phyloP scores from a whole-genome alignment of 2,329 filamentous ascomycete genomes.

The Penicillium olsonii region DNA sequence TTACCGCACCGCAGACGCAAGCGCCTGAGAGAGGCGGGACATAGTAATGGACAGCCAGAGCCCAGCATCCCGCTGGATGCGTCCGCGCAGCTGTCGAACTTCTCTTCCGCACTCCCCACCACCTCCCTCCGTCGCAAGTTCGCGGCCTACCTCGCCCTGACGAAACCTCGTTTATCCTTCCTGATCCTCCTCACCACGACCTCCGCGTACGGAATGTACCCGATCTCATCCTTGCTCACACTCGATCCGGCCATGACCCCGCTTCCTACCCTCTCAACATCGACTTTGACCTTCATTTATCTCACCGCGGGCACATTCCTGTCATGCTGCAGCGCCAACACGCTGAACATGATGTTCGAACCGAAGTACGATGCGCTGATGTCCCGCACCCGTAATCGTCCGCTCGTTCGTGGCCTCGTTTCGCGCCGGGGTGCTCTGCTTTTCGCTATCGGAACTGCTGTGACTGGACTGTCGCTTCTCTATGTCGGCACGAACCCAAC shows the following conservation, averaged over 20 bases:
- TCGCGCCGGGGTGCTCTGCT: constrained; percentile 68
- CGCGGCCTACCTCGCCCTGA: constrained; percentile 82
- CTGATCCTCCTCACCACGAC: constrained; percentile 90
- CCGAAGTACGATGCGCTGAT: constrained; percentile 86
- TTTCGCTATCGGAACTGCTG: constrained; percentile 76
- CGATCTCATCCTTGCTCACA: constrained; percentile 80
- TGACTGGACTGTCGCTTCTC: constrained; percentile 69
- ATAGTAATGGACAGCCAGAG: constrained; percentile 26
- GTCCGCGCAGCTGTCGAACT: constrained; percentile 59
- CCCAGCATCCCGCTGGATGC: constrained; percentile 58
- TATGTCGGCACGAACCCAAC: constrained; percentile 94
- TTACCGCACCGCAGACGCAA: constrained; percentile 47
- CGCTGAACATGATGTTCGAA: constrained; percentile 97
- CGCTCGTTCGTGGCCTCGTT: constrained; percentile 80
- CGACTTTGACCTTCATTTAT: constrained; percentile 87
- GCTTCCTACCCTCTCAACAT: constrained; percentile 64
- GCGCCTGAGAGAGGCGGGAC: constrained; percentile 39
- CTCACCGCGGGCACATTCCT: constrained; percentile 86
- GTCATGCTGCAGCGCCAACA: constrained; percentile 87
- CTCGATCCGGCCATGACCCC: constrained; percentile 70
- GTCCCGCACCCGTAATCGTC: constrained; percentile 87
- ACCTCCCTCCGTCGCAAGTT: constrained; percentile 65
- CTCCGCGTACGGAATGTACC: constrained; percentile 88
- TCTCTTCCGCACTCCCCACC: constrained; percentile 58
- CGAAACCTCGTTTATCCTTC: constrained; percentile 92